Evolutionary conservation across 2,329 filamentous ascomycete species (phyloP).

Genomic region (Pestalotiopsis sp.): DNA sequence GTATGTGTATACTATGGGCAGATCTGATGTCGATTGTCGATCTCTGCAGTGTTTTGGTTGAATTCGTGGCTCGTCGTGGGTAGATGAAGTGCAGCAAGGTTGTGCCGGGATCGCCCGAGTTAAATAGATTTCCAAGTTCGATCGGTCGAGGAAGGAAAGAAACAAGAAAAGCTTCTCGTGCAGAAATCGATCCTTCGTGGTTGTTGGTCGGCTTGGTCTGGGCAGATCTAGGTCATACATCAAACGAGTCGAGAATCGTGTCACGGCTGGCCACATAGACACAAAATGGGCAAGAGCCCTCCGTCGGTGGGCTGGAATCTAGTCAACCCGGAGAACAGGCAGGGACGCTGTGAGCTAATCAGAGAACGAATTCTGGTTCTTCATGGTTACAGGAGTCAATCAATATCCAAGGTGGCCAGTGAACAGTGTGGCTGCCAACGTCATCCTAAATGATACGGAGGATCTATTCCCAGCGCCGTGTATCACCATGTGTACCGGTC

Average conservation of each 20-base stretch:
- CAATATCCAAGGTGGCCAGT: not conserved
- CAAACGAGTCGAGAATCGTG: not conserved
- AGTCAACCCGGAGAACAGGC: too few species aligned
- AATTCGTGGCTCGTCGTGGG: not conserved
- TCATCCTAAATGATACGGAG: not conserved
- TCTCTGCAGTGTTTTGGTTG: not conserved
- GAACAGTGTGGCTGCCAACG: not conserved
- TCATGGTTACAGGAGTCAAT: too few species aligned
- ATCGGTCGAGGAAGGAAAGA: not conserved
- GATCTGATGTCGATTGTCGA: not conserved
- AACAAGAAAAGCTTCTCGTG: not conserved
- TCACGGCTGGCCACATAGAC: not conserved
- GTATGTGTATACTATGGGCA: not conserved
- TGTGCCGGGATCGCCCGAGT: not conserved
- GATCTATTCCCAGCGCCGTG: constrained; percentile 4
- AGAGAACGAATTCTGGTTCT: too few species aligned
- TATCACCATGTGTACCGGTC: not conserved
- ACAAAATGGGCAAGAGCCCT: not conserved
- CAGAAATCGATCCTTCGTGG: not conserved
- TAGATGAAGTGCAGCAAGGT: not conserved
- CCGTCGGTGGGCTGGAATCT: too few species aligned
- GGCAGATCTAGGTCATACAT: not conserved
- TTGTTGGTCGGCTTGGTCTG: not conserved
- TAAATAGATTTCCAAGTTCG: not conserved
- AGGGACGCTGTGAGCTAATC: too few species aligned